phyloP scores from a whole-genome alignment of 169 alveolate genomes.

The Cytauxzoon felis region DNA sequence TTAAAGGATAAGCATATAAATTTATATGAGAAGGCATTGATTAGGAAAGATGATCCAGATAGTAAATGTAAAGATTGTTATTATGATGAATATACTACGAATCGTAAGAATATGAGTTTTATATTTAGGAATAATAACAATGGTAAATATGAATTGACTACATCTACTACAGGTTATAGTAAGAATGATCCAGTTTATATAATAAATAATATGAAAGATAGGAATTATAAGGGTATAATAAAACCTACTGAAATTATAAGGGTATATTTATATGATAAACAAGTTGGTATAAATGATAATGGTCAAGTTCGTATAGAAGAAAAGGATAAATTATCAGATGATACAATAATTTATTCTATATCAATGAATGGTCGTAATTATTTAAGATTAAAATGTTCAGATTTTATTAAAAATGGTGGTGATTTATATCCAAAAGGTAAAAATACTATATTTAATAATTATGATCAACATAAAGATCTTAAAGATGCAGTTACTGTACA shows the following conservation, averaged over 20 bases:
- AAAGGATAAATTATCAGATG: background rate
- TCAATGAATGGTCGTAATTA: background rate
- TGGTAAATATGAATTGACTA: background rate
- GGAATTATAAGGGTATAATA: background rate
- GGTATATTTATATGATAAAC: conserved; percentile 1
- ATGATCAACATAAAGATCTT: background rate
- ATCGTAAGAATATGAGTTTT: background rate
- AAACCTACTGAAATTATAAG: background rate
- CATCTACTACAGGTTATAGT: background rate
- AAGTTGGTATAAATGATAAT: too few species aligned
- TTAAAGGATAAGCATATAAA: too few species aligned
- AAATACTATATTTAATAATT: background rate
- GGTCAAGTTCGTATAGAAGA: background rate
- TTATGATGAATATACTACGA: background rate
- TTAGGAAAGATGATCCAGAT: too few species aligned
- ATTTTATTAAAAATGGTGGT: background rate
- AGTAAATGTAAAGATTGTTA: background rate
- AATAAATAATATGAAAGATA: background rate
- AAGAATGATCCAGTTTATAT: background rate
- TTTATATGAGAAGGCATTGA: too few species aligned
- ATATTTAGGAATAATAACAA: background rate
- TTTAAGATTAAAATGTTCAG: background rate
- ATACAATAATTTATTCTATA: background rate
- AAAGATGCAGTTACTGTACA: background rate
- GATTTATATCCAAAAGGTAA: conserved; percentile 12